Percentiles rank a stretch among this genome's conserved stretches.
phyloP scores from a whole-genome alignment of 495 filamentous ascomycete genomes.

The Clavariopsis aquatica region DNA sequence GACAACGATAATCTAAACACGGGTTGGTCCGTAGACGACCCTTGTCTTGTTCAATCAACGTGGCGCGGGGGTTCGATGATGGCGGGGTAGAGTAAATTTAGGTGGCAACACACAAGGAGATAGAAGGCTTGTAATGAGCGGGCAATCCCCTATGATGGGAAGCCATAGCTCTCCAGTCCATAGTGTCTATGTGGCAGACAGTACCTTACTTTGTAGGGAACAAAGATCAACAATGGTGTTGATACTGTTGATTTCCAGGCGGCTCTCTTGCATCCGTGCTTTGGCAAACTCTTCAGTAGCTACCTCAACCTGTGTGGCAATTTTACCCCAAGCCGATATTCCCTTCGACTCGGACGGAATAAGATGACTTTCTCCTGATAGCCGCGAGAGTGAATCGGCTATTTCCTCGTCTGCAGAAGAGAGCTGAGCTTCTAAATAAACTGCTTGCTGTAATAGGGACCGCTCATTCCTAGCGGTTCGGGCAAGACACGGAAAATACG shows the following conservation, averaged over 20 bases:
- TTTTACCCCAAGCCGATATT: constrained; percentile 12
- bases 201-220: constrained; percentile 20
- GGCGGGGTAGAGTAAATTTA: too few relatives aligned
- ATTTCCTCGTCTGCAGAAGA: constrained; percentile 35
- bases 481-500: constrained; percentile 17
- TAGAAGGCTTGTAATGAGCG: too few relatives aligned
- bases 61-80: too few relatives aligned
- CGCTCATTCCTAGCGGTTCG: constrained; percentile 21
- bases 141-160: neutral
- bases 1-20: too few relatives aligned
- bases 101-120: neutral
- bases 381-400: constrained; percentile 30
- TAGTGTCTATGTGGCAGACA: constrained; percentile 2
- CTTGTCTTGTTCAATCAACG: too few relatives aligned
- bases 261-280: constrained; percentile 6
- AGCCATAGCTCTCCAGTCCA: neutral
- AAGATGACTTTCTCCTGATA: constrained; percentile 45
- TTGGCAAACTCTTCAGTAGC: constrained; percentile 3
- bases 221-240: constrained; percentile 20
- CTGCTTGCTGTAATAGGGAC: constrained; percentile 27
- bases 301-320: constrained; percentile 9
- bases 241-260: constrained; percentile 16
- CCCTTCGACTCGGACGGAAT: constrained; percentile 36
- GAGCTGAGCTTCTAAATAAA: constrained; percentile 39
- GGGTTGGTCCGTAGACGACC: too few relatives aligned